phyloP scores from a whole-genome alignment of 768 basidiomycete species.

The Naganishia friedmannii region DNA sequence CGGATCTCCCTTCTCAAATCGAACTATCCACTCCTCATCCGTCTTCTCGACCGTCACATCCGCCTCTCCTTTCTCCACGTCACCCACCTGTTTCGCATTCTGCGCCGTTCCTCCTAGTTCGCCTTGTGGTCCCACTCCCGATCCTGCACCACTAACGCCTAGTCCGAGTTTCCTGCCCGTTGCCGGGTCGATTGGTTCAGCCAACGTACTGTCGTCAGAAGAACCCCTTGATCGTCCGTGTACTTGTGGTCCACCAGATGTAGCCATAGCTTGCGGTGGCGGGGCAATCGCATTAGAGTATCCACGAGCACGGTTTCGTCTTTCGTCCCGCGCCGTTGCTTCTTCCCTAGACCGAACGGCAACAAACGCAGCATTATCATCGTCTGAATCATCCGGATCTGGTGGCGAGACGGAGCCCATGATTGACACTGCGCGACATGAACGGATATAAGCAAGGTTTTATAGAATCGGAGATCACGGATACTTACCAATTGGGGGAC shows the following conservation, averaged over 20 bases:
- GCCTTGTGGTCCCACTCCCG: conserved; percentile 5
- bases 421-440: not conserved
- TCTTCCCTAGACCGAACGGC: conserved; percentile 27
- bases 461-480: not conserved
- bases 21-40: conserved; percentile 46
- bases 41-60: conserved; percentile 17
- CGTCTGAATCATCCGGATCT: conserved; percentile 21
- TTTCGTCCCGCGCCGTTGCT: conserved; percentile 20
- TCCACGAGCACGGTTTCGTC: conserved; percentile 19
- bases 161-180: conserved; percentile 14
- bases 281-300: conserved; percentile 13
- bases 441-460: not conserved
- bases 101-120: conserved; percentile 17
- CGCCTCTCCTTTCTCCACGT: conserved; percentile 17
- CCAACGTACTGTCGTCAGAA: not conserved
- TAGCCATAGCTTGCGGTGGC: not conserved
- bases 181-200: conserved; percentile 3
- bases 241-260: not conserved
- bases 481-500: conserved; percentile 12
- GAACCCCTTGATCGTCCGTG: not conserved
- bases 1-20: conserved; percentile 47
- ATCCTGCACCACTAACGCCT: not conserved
- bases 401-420: conserved; percentile 22
- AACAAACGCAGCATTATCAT: conserved; percentile 5
- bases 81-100: conserved; percentile 8